A percentile compares a stretch with the other conserved stretches of the same genome.
phyloP scores from a whole-genome alignment of 306 rosid genomes.

The Abrus pulchellus region DNA sequence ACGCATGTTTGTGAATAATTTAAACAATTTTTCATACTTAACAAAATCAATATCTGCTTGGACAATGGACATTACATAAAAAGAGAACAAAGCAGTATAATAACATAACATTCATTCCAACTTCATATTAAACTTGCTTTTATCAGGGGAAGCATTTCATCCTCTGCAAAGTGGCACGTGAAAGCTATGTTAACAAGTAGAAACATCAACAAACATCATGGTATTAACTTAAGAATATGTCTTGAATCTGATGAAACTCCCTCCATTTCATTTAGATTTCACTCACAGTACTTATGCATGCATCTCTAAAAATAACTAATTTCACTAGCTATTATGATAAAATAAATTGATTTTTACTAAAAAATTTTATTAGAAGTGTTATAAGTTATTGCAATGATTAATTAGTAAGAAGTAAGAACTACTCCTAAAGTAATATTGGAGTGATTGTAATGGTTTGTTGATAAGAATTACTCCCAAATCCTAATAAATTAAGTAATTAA shows the following conservation, averaged over 20 bases:
- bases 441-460: too few species aligned
- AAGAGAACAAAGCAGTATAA: conserved; percentile 5
- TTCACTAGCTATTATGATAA: too few species aligned
- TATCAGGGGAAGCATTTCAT: conserved; percentile 93
- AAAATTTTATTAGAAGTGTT: too few species aligned
- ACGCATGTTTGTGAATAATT: conserved; percentile 4
- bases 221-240: not conserved
- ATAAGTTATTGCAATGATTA: too few species aligned
- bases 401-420: too few species aligned
- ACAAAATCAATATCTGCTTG: conserved; percentile 19
- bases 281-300: too few species aligned
- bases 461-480: too few species aligned
- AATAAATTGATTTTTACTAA: too few species aligned
- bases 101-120: conserved; percentile 13
- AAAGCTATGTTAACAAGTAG: conserved; percentile 43
- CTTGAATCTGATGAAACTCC: not conserved
- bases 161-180: conserved; percentile 66
- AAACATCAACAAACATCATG: conserved; percentile 29
- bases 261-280: not conserved
- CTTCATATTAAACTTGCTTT: conserved; percentile 35
- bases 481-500: too few species aligned
- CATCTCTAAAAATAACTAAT: too few species aligned
- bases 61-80: conserved; percentile 33
- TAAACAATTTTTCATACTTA: conserved; percentile 17
- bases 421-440: too few species aligned